Evolutionary conservation across 352 stramenopile genomes (phyloP), one percentile per base, ranked within the genome.

Genomic region (Pythium sp.): DNA sequence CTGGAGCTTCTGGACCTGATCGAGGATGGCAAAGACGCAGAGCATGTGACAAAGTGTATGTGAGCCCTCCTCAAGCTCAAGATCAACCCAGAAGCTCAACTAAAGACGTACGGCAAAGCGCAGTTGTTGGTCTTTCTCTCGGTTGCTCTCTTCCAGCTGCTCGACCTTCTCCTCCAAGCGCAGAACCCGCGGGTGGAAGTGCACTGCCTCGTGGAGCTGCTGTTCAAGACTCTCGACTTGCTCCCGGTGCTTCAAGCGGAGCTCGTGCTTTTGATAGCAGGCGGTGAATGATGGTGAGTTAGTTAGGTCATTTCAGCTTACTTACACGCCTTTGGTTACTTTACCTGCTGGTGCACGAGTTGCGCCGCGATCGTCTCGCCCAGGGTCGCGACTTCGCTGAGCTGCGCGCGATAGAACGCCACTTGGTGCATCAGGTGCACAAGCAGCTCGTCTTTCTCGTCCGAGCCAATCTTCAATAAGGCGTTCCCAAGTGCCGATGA

Each of bases 1-100:
- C 57, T 90, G 81, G 18, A 92, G 79, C 64, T 93, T 92, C 69
- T 90, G 78, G 28, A 87, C 75, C 82, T 91, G 69, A 11, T 32
- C 14, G 22, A 43, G 15, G 12, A 53, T 47, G 7, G 20, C 24
- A 61, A 36, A 51, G 14, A 3, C 2, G 41, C 15, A 47, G 41
- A 20, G 15, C 61, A 12, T 32, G 51, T 69, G 32, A 11, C 41
- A 62, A 64, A 38, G 4, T 58, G 18, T 61, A 0, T 22, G 26
- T 53, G 5, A 43, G 36, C 28, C 3, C 20, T 22, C 14, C 22
- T 62, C 36, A 3, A 2, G 5, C 2, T n/a, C n/a, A 53, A 32
- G 26, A 6, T 47, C 11, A 20, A 56, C 14, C 20, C 14, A 34
- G 9, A 12, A 43, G 3, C 11, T 20, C 3, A 36, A 22, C 26